Percentiles rank a stretch among this genome's conserved stretches.
Evolutionary conservation across 331 rosid species (phyloP).

Genomic region (Rhamnella rubrinervis): DNA sequence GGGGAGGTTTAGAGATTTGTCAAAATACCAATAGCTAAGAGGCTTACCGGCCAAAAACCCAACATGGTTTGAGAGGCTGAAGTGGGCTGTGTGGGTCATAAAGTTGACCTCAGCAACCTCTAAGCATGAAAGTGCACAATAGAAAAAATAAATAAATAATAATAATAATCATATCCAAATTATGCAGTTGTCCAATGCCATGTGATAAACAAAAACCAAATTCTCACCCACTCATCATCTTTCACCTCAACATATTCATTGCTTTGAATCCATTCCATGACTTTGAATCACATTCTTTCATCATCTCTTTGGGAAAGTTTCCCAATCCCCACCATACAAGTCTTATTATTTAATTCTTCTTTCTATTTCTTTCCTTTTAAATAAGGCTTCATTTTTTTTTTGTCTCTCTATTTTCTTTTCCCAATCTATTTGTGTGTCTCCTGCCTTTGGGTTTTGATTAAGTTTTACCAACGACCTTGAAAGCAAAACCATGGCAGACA

Average conservation of each 20-base stretch:
- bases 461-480: too few relatives aligned
- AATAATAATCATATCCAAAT: conserved; percentile 25
- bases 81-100: neutral
- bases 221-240: conserved; percentile 5
- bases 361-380: neutral
- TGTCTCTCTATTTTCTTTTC: too few relatives aligned
- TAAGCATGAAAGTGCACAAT: conserved; percentile 14
- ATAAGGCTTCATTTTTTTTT: too few relatives aligned
- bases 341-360: neutral
- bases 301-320: conserved; percentile 6
- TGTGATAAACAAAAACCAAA: neutral
- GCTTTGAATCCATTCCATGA: conserved; percentile 34
- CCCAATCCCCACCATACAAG: neutral
- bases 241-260: neutral
- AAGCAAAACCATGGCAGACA: too few relatives aligned
- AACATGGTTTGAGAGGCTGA: neutral
- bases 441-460: too few relatives aligned
- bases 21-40: neutral
- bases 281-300: conserved; percentile 19
- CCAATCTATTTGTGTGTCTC: too few relatives aligned
- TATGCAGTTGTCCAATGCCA: neutral
- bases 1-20: too few relatives aligned
- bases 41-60: too few relatives aligned
- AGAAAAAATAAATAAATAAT: neutral
- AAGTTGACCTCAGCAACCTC: conserved; percentile 18